Evolutionary conservation across 1,284 basidiomycete genomes (phyloP), one percentile per base, ranked within the genome.

Genomic region (Anthracocystis panici-leucophaei): DNA sequence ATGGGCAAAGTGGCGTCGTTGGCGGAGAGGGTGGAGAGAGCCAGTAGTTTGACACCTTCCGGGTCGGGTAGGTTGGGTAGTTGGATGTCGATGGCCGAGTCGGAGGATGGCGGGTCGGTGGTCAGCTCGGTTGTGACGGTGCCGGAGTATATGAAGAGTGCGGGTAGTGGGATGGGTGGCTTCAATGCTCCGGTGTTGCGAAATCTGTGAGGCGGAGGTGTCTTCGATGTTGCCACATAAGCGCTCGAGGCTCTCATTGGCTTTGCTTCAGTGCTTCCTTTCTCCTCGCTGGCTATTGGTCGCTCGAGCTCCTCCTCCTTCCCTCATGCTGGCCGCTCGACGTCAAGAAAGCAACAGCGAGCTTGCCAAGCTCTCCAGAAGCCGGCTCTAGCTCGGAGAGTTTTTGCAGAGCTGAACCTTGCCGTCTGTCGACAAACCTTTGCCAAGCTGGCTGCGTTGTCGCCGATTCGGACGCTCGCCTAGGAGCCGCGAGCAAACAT

Each of bases 101-200:
- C 58, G 5, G 75, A 77, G 53, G 75, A 65, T 31, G 57, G 57
- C 0, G 33, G 27, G 5, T 53, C 57, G 25, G 52, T 65, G 50
- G 62, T 70, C 5, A 65, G 64, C 27, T 60, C 55, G 14, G 59
- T 65, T 2, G 51, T 57, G 12, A 49, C 62, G 5, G 65, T 70
- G 46, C 77, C 74, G 3, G 68, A 72, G 49, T 78, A 76, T 33
- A 71, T 78, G 63, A 76, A 71, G 68, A 31, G 20, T 6, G 61
- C 54, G 4, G 45, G 31, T 2, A 57, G 48, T 10, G 59, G 53
- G 12, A 29, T 48, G 38, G 57, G 45, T 18, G 55, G 62, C 40
- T 79, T 79, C 45, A 72, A 79, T 57, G 77, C 77, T 35, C 77
- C 77, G 5, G 46, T 79, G 21, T 57, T 79, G 52, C 48, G 68